These are phyloP conservation scores for Pichia heedii DNA, from an alignment of 805 yeast genomes.

Conservation along the genomic window DNA sequence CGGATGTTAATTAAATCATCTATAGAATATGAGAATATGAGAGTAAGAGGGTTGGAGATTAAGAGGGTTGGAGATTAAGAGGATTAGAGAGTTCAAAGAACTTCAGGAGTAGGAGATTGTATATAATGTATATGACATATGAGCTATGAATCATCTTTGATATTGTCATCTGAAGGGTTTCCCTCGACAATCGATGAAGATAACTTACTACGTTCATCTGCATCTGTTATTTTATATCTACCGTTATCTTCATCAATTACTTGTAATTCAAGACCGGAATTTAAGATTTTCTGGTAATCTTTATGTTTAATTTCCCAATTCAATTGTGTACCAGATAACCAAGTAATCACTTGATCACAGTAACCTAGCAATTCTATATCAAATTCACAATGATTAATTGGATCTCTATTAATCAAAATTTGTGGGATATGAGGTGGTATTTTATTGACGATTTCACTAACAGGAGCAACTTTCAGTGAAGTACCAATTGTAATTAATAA, in stretches of 20 bases:
- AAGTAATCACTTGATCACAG: conserved; percentile 75
- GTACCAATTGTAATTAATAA: conserved; percentile 81
- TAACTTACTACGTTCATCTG: conserved; percentile 16
- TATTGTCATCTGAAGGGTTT: neutral
- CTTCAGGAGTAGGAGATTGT: no score
- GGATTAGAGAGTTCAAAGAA: no score
- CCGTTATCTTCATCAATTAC: conserved; percentile 26
- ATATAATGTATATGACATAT: no score
- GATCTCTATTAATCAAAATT: conserved; percentile 68
- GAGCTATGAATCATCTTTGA: no score
- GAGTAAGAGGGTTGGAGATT: no score
- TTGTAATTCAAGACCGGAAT: conserved; percentile 24
- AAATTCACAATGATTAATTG: conserved; percentile 66
- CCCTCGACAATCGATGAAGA: conserved; percentile 2
- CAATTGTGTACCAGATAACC: conserved; percentile 42
- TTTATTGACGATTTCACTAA: conserved; percentile 74
- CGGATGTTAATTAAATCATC: no score
- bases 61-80: no score
- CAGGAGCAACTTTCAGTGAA: conserved; percentile 87
- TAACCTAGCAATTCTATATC: conserved; percentile 70
- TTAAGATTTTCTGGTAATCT: conserved; percentile 32
- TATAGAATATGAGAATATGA: no score
- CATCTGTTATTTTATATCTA: conserved; percentile 28
- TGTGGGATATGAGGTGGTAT: conserved; percentile 73
- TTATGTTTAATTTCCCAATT: conserved; percentile 55